Evolutionary conservation across 192 early-diverging fungal species (phyloP).

Genomic region (Coemansia sp.): DNA sequence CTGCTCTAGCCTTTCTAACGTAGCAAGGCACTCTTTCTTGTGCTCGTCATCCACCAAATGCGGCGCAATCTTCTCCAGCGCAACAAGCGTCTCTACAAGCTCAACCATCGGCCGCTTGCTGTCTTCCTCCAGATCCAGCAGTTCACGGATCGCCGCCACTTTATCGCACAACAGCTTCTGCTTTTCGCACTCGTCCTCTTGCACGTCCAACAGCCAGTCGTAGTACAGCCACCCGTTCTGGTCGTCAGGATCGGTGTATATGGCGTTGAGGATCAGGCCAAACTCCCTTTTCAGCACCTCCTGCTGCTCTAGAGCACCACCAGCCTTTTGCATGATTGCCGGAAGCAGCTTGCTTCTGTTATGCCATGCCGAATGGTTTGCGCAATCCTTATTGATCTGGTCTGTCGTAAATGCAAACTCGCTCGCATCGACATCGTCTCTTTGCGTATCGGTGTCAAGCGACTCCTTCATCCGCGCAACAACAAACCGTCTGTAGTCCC

Average conservation of each 20-base stretch:
- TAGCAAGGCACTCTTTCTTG: slow-evolving; percentile 27
- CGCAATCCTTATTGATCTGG: slow-evolving; percentile 92
- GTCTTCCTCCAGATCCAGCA: slow-evolving; percentile 54
- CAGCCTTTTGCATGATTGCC: slow-evolving; percentile 9
- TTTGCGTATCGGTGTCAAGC: slow-evolving; percentile 9
- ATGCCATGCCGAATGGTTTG: slow-evolving; percentile 99
- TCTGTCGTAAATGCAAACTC: slow-evolving; percentile 90
- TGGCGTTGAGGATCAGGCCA: slow-evolving; percentile 83
- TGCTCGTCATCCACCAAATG: slow-evolving; percentile 13
- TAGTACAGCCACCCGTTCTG: slow-evolving; percentile 98
- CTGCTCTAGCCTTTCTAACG: slow-evolving; percentile 15
- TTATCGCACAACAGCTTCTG: slow-evolving; percentile 21
- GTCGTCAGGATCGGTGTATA: slow-evolving; percentile 96
- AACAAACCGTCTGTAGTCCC: slow-evolving; percentile 95
- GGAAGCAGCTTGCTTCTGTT: slow-evolving; percentile 83
- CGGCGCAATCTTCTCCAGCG: slow-evolving; percentile 22
- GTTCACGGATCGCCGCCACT: slow-evolving; percentile 43
- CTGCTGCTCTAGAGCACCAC: slow-evolving; percentile 6
- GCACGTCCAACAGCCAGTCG: slow-evolving; percentile 81
- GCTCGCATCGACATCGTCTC: slow-evolving; percentile 31
- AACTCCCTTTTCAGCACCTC: slow-evolving; percentile 62
- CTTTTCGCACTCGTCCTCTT: slow-evolving; percentile 31
- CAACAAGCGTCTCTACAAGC: slow-evolving; percentile 27
- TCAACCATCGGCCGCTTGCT: slow-evolving; percentile 40
- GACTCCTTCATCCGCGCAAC: slow-evolving; percentile 48